These are phyloP conservation scores for Raddia distichophylla DNA, from an alignment of 176 grass and related monocot species.

Conservation along the genomic window DNA sequence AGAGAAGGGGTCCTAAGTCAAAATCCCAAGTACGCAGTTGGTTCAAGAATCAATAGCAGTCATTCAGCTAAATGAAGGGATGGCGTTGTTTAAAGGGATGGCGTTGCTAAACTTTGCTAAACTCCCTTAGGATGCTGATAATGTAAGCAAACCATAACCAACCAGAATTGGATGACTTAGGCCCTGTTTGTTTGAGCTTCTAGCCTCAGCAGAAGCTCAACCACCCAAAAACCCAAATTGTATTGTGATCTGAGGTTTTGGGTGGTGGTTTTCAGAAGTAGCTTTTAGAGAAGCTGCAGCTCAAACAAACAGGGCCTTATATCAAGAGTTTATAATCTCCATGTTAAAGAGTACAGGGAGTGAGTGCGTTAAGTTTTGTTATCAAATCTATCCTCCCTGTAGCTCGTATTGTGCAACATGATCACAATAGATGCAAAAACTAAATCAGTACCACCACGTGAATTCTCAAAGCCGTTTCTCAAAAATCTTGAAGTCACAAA, in stretches of 20 bases:
- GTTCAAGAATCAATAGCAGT: background rate
- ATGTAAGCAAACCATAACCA: background rate
- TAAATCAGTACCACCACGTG: background rate
- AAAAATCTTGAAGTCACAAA: too few relatives aligned
- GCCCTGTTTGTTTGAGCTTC: too few relatives aligned
- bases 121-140: background rate
- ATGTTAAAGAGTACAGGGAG: background rate
- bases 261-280: too few relatives aligned
- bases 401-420: background rate
- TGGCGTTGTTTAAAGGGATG: background rate
- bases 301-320: too few relatives aligned
- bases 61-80: background rate
- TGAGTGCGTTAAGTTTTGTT: background rate
- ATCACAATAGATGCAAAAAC: background rate
- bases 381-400: background rate
- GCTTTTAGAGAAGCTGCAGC: too few relatives aligned
- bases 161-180: background rate
- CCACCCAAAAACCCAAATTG: too few relatives aligned
- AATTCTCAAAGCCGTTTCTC: too few relatives aligned
- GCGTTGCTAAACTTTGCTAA: background rate
- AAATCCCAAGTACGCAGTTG: background rate
- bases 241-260: too few relatives aligned
- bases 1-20: background rate
- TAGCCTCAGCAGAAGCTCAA: too few relatives aligned
- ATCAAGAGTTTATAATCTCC: background rate